Evolutionary conservation across 2,329 filamentous ascomycete genomes (phyloP).

Genomic region (Fusarium papillatum): DNA sequence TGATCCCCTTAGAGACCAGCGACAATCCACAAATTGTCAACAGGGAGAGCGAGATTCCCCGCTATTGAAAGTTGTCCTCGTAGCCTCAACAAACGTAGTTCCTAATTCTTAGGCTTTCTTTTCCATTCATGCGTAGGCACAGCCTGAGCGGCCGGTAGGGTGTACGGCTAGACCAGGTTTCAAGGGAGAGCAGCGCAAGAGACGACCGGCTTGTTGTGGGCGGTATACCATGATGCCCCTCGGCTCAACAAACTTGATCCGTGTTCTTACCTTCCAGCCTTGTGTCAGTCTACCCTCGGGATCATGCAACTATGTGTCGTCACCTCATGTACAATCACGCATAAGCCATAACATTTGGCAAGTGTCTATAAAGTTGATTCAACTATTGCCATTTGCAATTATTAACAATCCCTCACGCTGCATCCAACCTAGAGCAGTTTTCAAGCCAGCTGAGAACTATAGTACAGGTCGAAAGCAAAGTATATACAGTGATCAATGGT

Average conservation of each 20-base stretch:
- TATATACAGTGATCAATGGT: constrained; percentile 3
- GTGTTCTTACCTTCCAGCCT: not conserved
- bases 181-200: not conserved
- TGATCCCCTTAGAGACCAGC: not conserved
- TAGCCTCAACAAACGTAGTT: not conserved
- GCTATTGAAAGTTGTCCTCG: not conserved
- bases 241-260: not conserved
- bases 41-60: not conserved
- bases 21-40: not conserved
- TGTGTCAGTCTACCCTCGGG: not conserved
- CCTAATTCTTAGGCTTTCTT: no score
- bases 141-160: not conserved
- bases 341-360: not conserved
- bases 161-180: not conserved
- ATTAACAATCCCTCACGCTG: not conserved
- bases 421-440: not conserved
- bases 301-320: rapidly evolving
- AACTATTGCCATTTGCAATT: not conserved
- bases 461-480: not conserved
- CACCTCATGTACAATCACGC: not conserved
- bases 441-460: not conserved
- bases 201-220: not conserved
- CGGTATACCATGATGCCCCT: not conserved
- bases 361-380: not conserved
- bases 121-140: not conserved